Conservation (phyloP, 2,329 filamentous ascomycete genomes). For the Drechslera avenae region DNA sequence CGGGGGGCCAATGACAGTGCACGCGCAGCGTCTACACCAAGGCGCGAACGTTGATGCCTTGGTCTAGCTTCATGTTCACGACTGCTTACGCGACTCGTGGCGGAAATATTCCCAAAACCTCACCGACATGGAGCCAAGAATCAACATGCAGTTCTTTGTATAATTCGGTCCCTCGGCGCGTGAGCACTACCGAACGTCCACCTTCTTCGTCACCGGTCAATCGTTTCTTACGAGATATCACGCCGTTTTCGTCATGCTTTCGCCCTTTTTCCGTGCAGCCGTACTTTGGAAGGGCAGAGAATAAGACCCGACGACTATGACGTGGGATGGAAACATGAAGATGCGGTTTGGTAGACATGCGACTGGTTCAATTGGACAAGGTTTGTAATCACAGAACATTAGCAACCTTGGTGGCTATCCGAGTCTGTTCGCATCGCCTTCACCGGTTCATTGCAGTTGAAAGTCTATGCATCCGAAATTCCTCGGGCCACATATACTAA, state of each 20-base stretch:
- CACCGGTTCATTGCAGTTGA: too few species aligned
- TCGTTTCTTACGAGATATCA: constrained; percentile 4
- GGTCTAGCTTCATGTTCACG: constrained; percentile 1
- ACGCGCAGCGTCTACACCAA: constrained; percentile 8
- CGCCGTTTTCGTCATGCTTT: neutral
- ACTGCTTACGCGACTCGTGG: constrained; percentile 4
- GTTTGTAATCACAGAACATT: too few species aligned
- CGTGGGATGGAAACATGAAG: neutral
- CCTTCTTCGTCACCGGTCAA: constrained; percentile 2
- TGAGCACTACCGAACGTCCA: neutral
- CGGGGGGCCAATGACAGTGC: constrained; percentile 14
- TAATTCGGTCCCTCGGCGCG: neutral
- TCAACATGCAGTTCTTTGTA: neutral
- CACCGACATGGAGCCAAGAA: neutral
- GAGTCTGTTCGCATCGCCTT: too few species aligned
- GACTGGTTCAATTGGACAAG: too few species aligned
- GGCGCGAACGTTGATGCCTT: neutral
- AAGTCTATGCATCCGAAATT: too few species aligned
- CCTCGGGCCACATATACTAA: too few species aligned
- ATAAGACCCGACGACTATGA: neutral
- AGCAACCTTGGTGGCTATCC: too few species aligned
- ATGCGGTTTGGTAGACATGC: too few species aligned
- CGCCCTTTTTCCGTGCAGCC: too few species aligned
- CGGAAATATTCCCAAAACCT: neutral
- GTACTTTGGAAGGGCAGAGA: too few species aligned